Percentiles rank a stretch among this genome's conserved stretches.
These are phyloP conservation scores for Raffaelea arxii DNA, from an alignment of 2,329 filamentous ascomycete species.

Conservation along the genomic window DNA sequence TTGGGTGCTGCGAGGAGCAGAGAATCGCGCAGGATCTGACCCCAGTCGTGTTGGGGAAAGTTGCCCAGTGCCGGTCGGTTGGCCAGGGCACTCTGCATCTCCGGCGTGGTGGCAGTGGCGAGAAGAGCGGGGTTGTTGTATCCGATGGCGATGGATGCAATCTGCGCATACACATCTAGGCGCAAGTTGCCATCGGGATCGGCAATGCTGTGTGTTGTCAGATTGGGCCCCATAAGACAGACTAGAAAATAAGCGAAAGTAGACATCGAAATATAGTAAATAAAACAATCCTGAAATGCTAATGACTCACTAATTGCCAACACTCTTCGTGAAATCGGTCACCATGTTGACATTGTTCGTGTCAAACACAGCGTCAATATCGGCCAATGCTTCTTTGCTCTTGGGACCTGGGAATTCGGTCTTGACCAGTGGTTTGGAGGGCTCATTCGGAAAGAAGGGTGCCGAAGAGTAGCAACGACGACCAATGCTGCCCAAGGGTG, in stretches of 20 bases:
- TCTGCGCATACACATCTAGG: conserved; percentile 80
- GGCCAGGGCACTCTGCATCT: conserved; percentile 73
- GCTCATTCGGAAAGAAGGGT: conserved; percentile 27
- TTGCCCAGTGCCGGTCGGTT: conserved; percentile 86
- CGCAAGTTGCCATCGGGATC: conserved; percentile 63
- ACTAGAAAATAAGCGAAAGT: neutral
- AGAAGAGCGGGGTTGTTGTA: conserved; percentile 81
- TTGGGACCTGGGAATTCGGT: conserved; percentile 66
- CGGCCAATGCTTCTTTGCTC: conserved; percentile 56
- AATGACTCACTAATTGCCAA: conserved; percentile 57
- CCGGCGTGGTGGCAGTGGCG: conserved; percentile 59
- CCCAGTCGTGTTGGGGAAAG: conserved; percentile 83
- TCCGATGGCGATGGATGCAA: conserved; percentile 83
- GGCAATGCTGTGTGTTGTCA: conserved; percentile 31
- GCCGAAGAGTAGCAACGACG: neutral
- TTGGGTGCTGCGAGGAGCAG: conserved; percentile 75
- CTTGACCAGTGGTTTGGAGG: conserved; percentile 41
- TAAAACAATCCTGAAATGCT: neutral
- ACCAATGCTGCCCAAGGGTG: neutral
- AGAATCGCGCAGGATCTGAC: conserved; percentile 66
- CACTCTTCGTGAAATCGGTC: conserved; percentile 62
- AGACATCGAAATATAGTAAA: neutral
- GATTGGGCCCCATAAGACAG: neutral
- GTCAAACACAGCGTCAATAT: conserved; percentile 73
- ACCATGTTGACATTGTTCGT: conserved; percentile 79